Evolutionary conservation across 2,329 filamentous ascomycete species (phyloP), one percentile per base, ranked within the genome.

Genomic region (Thermochaetoides dissita): DNA sequence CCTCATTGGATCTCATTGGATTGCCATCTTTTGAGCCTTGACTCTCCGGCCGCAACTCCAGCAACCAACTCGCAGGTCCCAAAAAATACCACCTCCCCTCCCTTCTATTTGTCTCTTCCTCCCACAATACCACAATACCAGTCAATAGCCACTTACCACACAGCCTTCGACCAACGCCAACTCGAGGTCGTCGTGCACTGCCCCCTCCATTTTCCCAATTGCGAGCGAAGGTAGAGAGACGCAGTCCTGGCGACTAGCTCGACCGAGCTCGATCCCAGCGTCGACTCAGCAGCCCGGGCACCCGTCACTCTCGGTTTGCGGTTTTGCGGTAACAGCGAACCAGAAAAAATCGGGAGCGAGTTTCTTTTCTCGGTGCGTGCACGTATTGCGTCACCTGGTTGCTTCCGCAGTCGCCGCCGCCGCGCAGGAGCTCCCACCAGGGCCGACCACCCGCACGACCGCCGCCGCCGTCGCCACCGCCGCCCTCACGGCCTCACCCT

Each of bases 361-460:
- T 39, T 40, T n/a, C 36, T 38, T 32, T 36, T 34, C 17, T 28
- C 34, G 35, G 31, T 35, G 29, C 42, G 17, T 24, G 17, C 17
- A 24, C 17, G 17, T 24, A 48, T 53, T 50, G 50, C 49, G 50
- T 49, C 49, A 52, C 50, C 35, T 32, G 34, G 34, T 24, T 30
- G 17, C 38, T 40, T 43, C 44, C 40, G 33, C 43, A 12, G 30
- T 39, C 17, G 17, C 17, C 17, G 17, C 17, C 33, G 37, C 37
- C 11, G 39, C 42, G 42, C 48, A 39, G 39, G 39, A 43, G 39
- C 39, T 36, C 17, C 38, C 32, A 37, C 33, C 34, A 11, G 36
- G 32, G 36, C 33, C 10, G 32, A 31, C 36, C 36, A 10, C 38
- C 17, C 34, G 30, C 17, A 24, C 17, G 17, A 24, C 17, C 17